A percentile compares a stretch with the other conserved stretches of the same genome.
These are phyloP conservation scores for Naganishia friedmannii DNA, from an alignment of 768 basidiomycete species.

Conservation along the genomic window DNA sequence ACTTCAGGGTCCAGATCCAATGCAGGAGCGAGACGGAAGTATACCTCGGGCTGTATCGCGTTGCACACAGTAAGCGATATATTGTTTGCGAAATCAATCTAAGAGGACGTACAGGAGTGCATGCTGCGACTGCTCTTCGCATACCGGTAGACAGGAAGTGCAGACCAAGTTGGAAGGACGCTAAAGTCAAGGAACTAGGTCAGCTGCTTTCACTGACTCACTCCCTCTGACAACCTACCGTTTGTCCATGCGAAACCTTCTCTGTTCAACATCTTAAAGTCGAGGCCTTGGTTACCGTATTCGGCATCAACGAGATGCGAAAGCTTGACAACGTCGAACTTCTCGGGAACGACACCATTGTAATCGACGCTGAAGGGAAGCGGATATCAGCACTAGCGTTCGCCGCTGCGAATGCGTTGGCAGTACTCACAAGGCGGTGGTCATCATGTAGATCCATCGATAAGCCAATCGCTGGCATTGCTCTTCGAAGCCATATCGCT, in stretches of 20 bases:
- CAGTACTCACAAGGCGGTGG: slow-evolving; percentile 34
- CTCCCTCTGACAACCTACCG: slow-evolving; percentile 56
- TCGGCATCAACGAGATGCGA: slow-evolving; percentile 96
- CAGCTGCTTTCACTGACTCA: not conserved
- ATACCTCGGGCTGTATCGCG: slow-evolving; percentile 31
- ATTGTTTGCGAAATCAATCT: no score
- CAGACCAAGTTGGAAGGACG: slow-evolving; percentile 94
- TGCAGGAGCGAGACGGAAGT: slow-evolving; percentile 29
- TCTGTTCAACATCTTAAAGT: slow-evolving; percentile 95
- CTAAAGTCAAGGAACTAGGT: slow-evolving; percentile 51
- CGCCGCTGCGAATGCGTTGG: not conserved
- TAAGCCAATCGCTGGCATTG: slow-evolving; percentile 92
- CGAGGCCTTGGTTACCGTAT: slow-evolving; percentile 71
- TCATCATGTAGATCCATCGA: slow-evolving; percentile 91
- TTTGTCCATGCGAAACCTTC: slow-evolving; percentile 99
- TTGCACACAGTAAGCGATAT: not conserved
- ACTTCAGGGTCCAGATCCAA: slow-evolving; percentile 24
- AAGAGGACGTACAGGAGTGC: slow-evolving; percentile 58
- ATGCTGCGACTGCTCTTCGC: slow-evolving; percentile 91
- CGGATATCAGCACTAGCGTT: slow-evolving; percentile 59
- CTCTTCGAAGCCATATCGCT: slow-evolving; percentile 90
- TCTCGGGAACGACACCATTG: slow-evolving; percentile 96
- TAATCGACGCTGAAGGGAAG: slow-evolving; percentile 76
- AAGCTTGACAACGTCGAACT: slow-evolving; percentile 95
- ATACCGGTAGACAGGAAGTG: slow-evolving; percentile 89